A percentile compares a stretch with the other conserved stretches of the same genome.
Conservation (phyloP, 1,139 yeast species). For the Hyphopichia burtonii region DNA sequence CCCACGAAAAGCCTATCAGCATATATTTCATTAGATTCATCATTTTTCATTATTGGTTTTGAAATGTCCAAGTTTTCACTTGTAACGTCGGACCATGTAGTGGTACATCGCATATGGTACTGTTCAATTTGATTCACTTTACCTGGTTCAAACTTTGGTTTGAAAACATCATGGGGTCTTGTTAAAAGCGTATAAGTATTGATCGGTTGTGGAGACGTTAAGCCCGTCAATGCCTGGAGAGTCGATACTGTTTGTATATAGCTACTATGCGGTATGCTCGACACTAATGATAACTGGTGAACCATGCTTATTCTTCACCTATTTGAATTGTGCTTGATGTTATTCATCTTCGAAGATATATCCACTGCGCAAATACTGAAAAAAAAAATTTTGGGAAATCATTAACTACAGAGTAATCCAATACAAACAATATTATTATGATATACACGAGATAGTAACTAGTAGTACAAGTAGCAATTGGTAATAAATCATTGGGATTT, state of each 20-base stretch:
- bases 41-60: conserved; percentile 22
- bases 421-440: neutral
- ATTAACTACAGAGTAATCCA: no score
- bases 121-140: conserved; percentile 51
- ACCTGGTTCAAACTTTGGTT: conserved; percentile 50
- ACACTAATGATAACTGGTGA: conserved; percentile 43
- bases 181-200: conserved; percentile 46
- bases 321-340: neutral
- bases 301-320: no score
- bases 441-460: neutral
- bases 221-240: conserved; percentile 46
- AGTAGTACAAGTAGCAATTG: neutral
- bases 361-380: neutral
- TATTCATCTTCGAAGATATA: no score
- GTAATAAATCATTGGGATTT: conserved; percentile 5
- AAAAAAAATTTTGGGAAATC: neutral
- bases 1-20: conserved; percentile 32
- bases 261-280: conserved; percentile 41
- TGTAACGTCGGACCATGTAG: conserved; percentile 38
- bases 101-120: conserved; percentile 44
- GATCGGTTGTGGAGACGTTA: conserved; percentile 36
- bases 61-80: conserved; percentile 25
- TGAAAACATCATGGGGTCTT: conserved; percentile 43
- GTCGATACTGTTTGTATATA: conserved; percentile 45
- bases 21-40: conserved; percentile 16